A percentile compares a stretch with the other conserved stretches of the same genome.
phyloP scores from a whole-genome alignment of 1,284 basidiomycete species.

The Ceratobasidium sp. region DNA sequence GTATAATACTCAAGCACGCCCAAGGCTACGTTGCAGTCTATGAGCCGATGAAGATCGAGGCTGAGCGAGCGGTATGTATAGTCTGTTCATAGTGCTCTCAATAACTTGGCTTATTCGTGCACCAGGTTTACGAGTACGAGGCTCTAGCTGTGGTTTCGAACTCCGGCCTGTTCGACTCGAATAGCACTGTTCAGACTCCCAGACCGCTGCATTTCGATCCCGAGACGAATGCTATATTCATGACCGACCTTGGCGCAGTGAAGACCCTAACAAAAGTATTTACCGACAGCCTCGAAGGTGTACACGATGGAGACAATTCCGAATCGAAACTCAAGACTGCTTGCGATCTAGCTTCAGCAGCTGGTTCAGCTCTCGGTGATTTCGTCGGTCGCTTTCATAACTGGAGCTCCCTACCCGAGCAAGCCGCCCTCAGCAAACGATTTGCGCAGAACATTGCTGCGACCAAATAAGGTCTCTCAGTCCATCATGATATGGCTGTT shows the following conservation, averaged over 20 bases:
- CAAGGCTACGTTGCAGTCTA: conserved; percentile 2
- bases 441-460: conserved; percentile 11
- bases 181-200: conserved; percentile 23
- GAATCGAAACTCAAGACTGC: background rate
- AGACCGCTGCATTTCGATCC: conserved; percentile 21
- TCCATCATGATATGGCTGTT: background rate
- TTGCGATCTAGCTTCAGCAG: background rate
- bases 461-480: background rate
- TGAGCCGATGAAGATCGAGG: background rate
- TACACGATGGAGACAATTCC: background rate
- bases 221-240: conserved; percentile 29
- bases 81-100: background rate
- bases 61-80: background rate
- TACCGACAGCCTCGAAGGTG: background rate
- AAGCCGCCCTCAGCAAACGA: background rate
- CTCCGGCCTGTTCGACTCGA: background rate
- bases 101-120: background rate
- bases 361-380: conserved; percentile 34
- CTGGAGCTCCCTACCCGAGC: conserved; percentile 17
- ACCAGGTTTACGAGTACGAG: conserved; percentile 32
- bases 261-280: background rate
- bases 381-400: conserved; percentile 33
- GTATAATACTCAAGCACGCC: conserved; percentile 26
- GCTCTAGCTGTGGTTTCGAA: background rate
- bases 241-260: conserved; percentile 13